Conservation (phyloP, 2,329 filamentous ascomycete genomes). For the Zopfia rhizophila region DNA sequence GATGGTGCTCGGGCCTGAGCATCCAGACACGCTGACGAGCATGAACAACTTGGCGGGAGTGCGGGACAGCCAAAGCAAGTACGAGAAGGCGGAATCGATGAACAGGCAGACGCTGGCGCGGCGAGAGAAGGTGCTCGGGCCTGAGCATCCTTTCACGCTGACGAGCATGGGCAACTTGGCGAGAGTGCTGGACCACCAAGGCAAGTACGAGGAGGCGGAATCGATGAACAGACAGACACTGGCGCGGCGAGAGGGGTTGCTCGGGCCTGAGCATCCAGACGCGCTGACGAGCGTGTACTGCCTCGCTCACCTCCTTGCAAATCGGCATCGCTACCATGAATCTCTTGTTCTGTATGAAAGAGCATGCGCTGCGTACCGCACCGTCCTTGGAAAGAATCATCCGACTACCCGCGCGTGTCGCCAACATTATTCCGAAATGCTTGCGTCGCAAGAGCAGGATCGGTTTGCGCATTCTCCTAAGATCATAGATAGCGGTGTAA, state of each 20-base stretch:
- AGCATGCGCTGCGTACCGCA: slow-evolving; percentile 5
- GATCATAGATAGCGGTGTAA: neutral
- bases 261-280: slow-evolving; percentile 10
- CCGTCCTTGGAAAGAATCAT: slow-evolving; percentile 2
- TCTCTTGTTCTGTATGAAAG: slow-evolving; percentile 6
- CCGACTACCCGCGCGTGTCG: slow-evolving; percentile 5
- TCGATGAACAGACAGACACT: slow-evolving; percentile 14
- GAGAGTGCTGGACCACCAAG: slow-evolving; percentile 3
- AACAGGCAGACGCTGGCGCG: no score
- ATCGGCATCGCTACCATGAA: slow-evolving; percentile 12
- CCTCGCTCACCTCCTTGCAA: slow-evolving; percentile 16
- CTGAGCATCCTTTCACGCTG: slow-evolving; percentile 23
- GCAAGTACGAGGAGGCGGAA: slow-evolving; percentile 15
- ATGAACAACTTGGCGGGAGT: no score
- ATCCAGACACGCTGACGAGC: no score
- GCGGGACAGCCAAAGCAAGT: slow-evolving; percentile 29
- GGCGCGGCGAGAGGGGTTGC: slow-evolving; percentile 6
- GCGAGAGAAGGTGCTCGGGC: slow-evolving; percentile 15
- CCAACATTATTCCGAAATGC: slow-evolving; percentile 15
- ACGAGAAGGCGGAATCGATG: slow-evolving; percentile 17
- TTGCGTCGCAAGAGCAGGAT: no score
- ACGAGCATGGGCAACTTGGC: slow-evolving; percentile 15
- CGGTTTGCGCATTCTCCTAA: no score
- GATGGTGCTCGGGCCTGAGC: no score
- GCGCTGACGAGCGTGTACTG: slow-evolving; percentile 15